Base-by-base conservation (phyloP, 2,329 filamentous ascomycete genomes). In the Trichoderma sp. region DNA sequence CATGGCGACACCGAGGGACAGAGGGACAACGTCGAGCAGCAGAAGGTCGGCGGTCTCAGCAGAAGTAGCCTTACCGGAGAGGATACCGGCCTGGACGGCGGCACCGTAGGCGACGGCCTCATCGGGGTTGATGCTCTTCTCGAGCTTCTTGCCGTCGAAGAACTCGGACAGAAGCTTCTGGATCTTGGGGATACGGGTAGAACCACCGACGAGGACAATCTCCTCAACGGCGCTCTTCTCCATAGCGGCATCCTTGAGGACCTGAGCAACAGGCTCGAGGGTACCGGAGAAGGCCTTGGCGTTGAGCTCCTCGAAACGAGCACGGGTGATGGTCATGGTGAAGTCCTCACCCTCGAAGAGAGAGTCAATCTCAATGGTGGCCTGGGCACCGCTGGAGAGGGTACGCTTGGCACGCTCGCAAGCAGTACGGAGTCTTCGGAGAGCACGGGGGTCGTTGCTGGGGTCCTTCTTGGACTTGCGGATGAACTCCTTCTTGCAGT, bases 391-490 rank as follows among this genome's bases (percentile, higher is more conserved):
- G 84, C 94, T 97, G 81, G 96, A 98, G 67, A 98, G 89, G 73
- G 96, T 98, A 85, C 96, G 91, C 93, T 99, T 99, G 84, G 96
- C 96, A 89, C 96, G 95, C 88, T 99, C 96, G 85, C 96, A 98
- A 84, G 95, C 95, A 78, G 96, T 98, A 77, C 96, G 90, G 79
- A 99, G 92, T 87, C 96, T 91, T 81, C 96, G 93, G 73, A 99
- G 92, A 73, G 96, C 96, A 84, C 96, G 93, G 75, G 96, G 84
- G 80, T 98, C 96, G 74, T 88, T 87, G 70, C 88, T 90, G 73
- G 97, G 86, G 78, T 95, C 88, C 83, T 92, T 91, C 84, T 96
- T 96, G 7, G 88, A 79, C 69, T 87, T 85, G 83, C 89, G 80
- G 66, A 86, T 86, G 88, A 97, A 97, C 75, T 97, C 94, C 81